These are phyloP conservation scores for Chrysopogon serrulatus DNA, from an alignment of 176 grass and related monocot species.

Conservation along the genomic window DNA sequence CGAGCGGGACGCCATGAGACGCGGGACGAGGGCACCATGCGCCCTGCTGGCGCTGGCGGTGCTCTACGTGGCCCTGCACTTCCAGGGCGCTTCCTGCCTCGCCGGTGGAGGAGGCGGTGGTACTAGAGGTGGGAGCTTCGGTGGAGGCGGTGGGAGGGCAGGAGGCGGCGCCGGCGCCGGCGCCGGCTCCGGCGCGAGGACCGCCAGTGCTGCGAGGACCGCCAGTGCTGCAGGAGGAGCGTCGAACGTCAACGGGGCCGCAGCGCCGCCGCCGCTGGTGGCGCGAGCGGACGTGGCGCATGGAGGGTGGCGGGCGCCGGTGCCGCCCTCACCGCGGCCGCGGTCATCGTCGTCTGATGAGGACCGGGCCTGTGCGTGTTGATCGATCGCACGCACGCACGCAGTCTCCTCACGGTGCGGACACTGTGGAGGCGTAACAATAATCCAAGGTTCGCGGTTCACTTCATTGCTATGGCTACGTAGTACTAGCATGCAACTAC, in stretches of 20 bases:
- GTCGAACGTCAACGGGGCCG: not conserved
- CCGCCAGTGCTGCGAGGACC: too few species aligned
- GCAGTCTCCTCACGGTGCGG: too few species aligned
- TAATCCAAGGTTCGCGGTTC: too few species aligned
- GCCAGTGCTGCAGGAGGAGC: not conserved
- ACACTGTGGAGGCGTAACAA: too few species aligned
- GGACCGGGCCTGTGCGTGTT: too few species aligned
- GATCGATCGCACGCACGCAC: too few species aligned
- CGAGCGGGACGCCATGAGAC: not conserved
- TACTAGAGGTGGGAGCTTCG: not conserved
- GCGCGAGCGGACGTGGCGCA: not conserved
- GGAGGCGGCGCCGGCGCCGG: too few species aligned
- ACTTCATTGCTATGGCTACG: too few species aligned
- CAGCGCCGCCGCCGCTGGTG: not conserved
- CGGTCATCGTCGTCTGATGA: too few species aligned
- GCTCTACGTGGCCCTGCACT: slow-evolving; percentile 8
- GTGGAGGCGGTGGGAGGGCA: not conserved
- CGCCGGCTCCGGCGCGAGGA: not conserved
- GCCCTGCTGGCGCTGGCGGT: slow-evolving; percentile 7
- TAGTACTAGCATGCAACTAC: too few species aligned
- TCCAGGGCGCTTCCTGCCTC: not conserved
- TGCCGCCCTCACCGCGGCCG: not conserved
- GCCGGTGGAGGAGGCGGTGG: not conserved
- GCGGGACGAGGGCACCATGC: not conserved
- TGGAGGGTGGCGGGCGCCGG: not conserved